Evolutionary conservation across 78 protist species (phyloP).

Genomic region (Planoprotostelium fungivorum): DNA sequence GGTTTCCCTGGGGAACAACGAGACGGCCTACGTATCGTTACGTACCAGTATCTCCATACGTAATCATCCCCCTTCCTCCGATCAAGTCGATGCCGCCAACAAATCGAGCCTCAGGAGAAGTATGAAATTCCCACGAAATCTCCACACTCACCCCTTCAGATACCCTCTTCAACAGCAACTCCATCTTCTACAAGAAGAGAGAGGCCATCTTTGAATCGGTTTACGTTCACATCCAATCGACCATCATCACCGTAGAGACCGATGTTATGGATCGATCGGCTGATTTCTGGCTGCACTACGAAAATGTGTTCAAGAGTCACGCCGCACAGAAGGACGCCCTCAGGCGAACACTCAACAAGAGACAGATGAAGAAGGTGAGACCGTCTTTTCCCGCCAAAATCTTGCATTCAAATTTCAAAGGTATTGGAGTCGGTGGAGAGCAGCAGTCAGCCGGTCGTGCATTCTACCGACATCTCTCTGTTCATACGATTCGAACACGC

Average conservation of each 20-base stretch:
- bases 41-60: not conserved
- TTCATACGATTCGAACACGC: not conserved
- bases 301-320: not conserved
- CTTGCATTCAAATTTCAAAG: not conserved
- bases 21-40: not conserved
- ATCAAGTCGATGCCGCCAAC: not conserved
- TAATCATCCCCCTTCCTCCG: not conserved
- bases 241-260: not conserved
- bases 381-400: no score
- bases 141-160: no score
- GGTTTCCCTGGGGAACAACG: not conserved
- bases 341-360: not conserved
- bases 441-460: not conserved
- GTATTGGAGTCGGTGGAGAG: not conserved
- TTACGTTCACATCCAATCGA: not conserved
- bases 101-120: not conserved
- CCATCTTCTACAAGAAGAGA: not conserved
- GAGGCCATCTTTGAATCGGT: not conserved
- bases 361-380: not conserved
- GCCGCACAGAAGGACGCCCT: not conserved
- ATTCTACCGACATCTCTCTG: not conserved
- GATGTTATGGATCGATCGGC: not conserved
- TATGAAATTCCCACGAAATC: no score
- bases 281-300: not conserved
- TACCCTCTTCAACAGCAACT: no score